Percentiles rank a stretch among this genome's conserved stretches.
Conservation (phyloP, 2,329 filamentous ascomycete genomes). For the Fusarium palustre region DNA sequence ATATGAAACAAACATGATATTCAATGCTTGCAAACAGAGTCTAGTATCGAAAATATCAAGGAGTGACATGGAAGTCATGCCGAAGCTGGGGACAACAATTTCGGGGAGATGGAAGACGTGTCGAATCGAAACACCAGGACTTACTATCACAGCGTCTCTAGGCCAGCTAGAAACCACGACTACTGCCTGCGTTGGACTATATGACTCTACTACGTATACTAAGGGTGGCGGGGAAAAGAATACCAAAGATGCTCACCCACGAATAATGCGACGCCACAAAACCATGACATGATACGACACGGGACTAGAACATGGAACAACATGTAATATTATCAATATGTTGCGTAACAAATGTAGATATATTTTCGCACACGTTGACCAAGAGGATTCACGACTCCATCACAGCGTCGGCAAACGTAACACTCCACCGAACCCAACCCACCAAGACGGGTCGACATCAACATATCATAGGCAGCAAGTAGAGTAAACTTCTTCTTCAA, state of each 20-base stretch:
- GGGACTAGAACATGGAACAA: not conserved
- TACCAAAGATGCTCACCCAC: not conserved
- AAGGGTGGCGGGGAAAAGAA: not conserved
- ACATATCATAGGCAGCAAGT: not conserved
- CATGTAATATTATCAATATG: not conserved
- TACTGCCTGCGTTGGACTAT: accelerated
- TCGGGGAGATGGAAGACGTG: not conserved
- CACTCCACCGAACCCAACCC: not conserved
- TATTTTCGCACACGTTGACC: not conserved
- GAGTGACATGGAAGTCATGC: not conserved
- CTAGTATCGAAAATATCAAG: not conserved
- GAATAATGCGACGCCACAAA: not conserved
- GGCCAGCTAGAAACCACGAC: accelerated
- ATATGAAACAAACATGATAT: accelerated
- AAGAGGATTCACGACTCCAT: not conserved
- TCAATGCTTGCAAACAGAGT: accelerated
- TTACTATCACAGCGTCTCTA: not conserved
- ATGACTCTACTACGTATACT: not conserved
- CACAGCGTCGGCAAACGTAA: not conserved
- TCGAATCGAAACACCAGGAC: not conserved
- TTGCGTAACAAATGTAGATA: too few relatives aligned
- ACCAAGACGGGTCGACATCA: not conserved
- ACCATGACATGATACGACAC: not conserved
- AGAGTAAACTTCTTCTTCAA: constrained; percentile 38
- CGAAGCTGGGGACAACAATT: not conserved